Conservation (phyloP, 345 rosid genomes). For the Arabidopsis arenosa region DNA sequence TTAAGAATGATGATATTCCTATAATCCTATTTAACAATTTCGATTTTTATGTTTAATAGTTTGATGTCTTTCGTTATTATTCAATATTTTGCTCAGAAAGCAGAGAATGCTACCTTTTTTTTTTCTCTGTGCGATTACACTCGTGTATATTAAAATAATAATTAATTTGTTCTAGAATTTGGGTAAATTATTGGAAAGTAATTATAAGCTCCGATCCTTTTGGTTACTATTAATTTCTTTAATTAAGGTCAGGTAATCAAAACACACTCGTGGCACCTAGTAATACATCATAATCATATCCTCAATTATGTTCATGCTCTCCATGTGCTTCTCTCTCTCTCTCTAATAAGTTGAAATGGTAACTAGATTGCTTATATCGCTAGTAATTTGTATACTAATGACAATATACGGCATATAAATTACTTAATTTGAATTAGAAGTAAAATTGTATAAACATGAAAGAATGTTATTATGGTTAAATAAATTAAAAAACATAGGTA, state of each 20-base stretch:
- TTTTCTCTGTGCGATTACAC: neutral
- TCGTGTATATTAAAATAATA: slow-evolving; percentile 29
- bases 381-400: neutral
- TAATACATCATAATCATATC: slow-evolving; percentile 16
- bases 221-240: neutral
- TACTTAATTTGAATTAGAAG: too few species aligned
- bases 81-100: neutral
- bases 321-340: slow-evolving; percentile 35
- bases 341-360: neutral
- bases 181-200: slow-evolving; percentile 18
- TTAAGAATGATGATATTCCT: neutral
- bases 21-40: neutral
- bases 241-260: slow-evolving; percentile 51
- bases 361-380: neutral
- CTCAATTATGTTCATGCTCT: slow-evolving; percentile 36
- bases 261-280: slow-evolving; percentile 49
- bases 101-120: neutral
- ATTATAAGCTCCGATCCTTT: slow-evolving; percentile 30
- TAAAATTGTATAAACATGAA: too few species aligned
- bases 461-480: too few species aligned
- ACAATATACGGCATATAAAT: neutral
- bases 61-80: neutral
- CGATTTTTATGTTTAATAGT: neutral
- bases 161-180: slow-evolving; percentile 25
- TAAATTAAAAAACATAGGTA: too few species aligned